A percentile compares a stretch with the other conserved stretches of the same genome.
These are phyloP conservation scores for Ophiostoma populinum DNA, from an alignment of 2,329 filamentous ascomycete species.

Conservation along the genomic window DNA sequence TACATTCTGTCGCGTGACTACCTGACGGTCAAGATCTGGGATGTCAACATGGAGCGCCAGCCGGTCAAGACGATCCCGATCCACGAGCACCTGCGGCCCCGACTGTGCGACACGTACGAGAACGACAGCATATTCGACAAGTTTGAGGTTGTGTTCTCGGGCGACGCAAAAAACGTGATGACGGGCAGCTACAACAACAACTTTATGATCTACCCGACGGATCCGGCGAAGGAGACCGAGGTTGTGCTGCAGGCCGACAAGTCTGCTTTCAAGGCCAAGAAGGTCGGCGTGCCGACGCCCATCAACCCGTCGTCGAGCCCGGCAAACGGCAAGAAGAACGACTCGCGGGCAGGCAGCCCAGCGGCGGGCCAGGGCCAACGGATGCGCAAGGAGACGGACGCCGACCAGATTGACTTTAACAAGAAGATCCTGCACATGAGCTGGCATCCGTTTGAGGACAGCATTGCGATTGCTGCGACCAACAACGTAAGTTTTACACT, in stretches of 20 bases:
- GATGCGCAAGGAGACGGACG: constrained; percentile 98
- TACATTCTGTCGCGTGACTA: constrained; percentile 98
- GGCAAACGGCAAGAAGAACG: constrained; percentile 67
- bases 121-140: constrained; percentile 99
- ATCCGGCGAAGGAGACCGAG: constrained; percentile 90
- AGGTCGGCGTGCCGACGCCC: constrained; percentile 91
- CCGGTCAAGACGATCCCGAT: constrained; percentile 98
- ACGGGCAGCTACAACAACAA: constrained; percentile 99
- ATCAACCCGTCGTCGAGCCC: constrained; percentile 74
- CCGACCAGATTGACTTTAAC: constrained; percentile 99
- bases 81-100: constrained; percentile 86
- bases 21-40: constrained; percentile 98
- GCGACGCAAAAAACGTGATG: constrained; percentile 98
- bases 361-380: constrained; percentile 68
- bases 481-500: constrained; percentile 74
- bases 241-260: constrained; percentile 97
- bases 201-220: constrained; percentile 99
- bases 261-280: constrained; percentile 99
- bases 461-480: constrained; percentile 96
- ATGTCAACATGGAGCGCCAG: constrained; percentile 96
- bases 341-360: constrained; percentile 76
- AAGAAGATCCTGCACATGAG: constrained; percentile 99
- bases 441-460: constrained; percentile 99
- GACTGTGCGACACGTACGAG: constrained; percentile 95
- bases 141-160: constrained; percentile 97